Evolutionary conservation across 1,284 basidiomycete genomes (phyloP).

Genomic region (Blastosporella zonata): DNA sequence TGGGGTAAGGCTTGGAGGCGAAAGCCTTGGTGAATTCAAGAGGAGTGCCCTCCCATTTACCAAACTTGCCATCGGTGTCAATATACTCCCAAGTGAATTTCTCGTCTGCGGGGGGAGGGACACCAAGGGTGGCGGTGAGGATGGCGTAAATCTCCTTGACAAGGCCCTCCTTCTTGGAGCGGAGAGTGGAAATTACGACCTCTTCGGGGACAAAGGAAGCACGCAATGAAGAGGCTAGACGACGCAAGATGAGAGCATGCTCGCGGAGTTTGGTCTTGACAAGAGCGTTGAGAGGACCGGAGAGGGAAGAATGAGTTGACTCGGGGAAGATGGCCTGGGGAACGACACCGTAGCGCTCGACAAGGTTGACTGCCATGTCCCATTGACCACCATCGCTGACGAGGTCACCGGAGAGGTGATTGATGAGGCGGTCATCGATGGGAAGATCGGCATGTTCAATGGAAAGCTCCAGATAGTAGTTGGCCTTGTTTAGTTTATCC

Average conservation of each 20-base stretch:
- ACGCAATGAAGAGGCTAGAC: slow-evolving; percentile 51
- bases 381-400: slow-evolving; percentile 93
- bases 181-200: slow-evolving; percentile 47
- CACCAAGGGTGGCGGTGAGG: slow-evolving; percentile 83
- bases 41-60: slow-evolving; percentile 78
- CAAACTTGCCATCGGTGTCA: slow-evolving; percentile 77
- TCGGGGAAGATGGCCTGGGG: slow-evolving; percentile 86
- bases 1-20: slow-evolving; percentile 53
- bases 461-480: slow-evolving; percentile 89
- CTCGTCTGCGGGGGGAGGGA: slow-evolving; percentile 71
- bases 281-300: slow-evolving; percentile 71
- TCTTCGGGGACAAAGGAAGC: slow-evolving; percentile 44
- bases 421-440: slow-evolving; percentile 80
- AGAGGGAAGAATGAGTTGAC: slow-evolving; percentile 77
- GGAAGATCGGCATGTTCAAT: slow-evolving; percentile 82
- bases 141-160: slow-evolving; percentile 87
- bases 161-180: slow-evolving; percentile 81
- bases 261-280: slow-evolving; percentile 91
- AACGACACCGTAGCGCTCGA: slow-evolving; percentile 81
- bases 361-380: slow-evolving; percentile 92
- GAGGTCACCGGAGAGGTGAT: slow-evolving; percentile 73
- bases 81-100: slow-evolving; percentile 88
- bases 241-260: slow-evolving; percentile 80
- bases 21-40: slow-evolving; percentile 75
- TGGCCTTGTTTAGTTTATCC: slow-evolving; percentile 94